Evolutionary conservation across 129 eudicot species (phyloP), one percentile per base, ranked within the genome.

Genomic region (Ambrosia artemisiifolia): DNA sequence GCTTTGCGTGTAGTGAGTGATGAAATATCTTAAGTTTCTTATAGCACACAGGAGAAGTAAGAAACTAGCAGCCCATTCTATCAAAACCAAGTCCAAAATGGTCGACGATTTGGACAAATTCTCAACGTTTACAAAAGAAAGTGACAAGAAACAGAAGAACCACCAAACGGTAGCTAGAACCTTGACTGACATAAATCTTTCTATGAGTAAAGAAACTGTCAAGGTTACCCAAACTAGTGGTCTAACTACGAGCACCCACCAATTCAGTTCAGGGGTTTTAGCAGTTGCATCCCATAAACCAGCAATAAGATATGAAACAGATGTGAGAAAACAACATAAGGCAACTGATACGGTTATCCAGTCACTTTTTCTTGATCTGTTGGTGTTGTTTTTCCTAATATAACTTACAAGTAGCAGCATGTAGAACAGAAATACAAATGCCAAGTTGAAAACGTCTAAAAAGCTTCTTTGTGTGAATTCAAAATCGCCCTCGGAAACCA

Each of bases 41-140:
- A 75, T 42, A 30, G 78, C 83, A 57, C 78, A 78, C 43, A 83
- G 44, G 19, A 85, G 53, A 36, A 88, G 90, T 79, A 88, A 69
- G 57, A 82, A 83, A 75, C 74, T 88, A 24, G 54, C 78, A 28
- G 78, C 38, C 95, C 95, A 85, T 47, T 84, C 71, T 17, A 80
- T 20, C 32, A 60, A 50, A 71, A 75, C 85, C 30, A 85, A 74
- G 42, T 65, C 14, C 4, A 11, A 50, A 4, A 81, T 17, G 32
- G 65, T 60, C 18, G 30, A 13, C 3, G 65, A 60, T 30, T 32
- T 60, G 3, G 67, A 66, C 51, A 83, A 63, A 62, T 49, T 16
- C 32, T 17, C 10, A 3, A 74, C 46, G 36, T 80, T 78, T 36
- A 77, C 20, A 43, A 68, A 59, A 19, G 91, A 83, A 72, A 54